These are phyloP conservation scores for Crucihimalaya himalaica DNA, from an alignment of 345 rosid species.

Conservation along the genomic window DNA sequence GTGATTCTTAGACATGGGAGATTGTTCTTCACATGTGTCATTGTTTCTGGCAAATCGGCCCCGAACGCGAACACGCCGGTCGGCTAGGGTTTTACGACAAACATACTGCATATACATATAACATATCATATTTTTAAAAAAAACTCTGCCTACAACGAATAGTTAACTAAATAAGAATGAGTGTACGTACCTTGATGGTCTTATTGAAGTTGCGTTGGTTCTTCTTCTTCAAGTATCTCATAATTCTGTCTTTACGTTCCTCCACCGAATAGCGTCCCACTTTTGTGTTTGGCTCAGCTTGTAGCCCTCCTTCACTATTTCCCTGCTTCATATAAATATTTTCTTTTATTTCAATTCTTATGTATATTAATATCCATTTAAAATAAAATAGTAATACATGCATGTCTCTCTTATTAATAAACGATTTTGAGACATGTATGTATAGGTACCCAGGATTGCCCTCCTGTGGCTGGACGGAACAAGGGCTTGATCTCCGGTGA, in stretches of 20 bases:
- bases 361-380: neutral
- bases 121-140: neutral
- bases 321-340: constrained; percentile 39
- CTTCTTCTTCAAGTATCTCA: constrained; percentile 83
- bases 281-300: constrained; percentile 48
- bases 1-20: constrained; percentile 42
- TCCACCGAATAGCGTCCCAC: constrained; percentile 78
- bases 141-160: neutral
- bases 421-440: neutral
- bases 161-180: neutral
- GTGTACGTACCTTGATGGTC: constrained; percentile 69
- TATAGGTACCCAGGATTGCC: constrained; percentile 46
- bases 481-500: constrained; percentile 52
- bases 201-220: constrained; percentile 91
- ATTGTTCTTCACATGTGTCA: constrained; percentile 60
- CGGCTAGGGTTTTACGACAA: constrained; percentile 92
- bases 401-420: neutral
- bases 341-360: neutral
- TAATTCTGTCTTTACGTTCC: constrained; percentile 88
- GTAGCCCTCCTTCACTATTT: constrained; percentile 44
- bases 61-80: constrained; percentile 82
- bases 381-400: neutral
- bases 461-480: constrained; percentile 39
- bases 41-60: constrained; percentile 88
- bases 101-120: constrained; percentile 57